Evolutionary conservation across 495 filamentous ascomycete genomes (phyloP).

Genomic region (Penicillium salamii): DNA sequence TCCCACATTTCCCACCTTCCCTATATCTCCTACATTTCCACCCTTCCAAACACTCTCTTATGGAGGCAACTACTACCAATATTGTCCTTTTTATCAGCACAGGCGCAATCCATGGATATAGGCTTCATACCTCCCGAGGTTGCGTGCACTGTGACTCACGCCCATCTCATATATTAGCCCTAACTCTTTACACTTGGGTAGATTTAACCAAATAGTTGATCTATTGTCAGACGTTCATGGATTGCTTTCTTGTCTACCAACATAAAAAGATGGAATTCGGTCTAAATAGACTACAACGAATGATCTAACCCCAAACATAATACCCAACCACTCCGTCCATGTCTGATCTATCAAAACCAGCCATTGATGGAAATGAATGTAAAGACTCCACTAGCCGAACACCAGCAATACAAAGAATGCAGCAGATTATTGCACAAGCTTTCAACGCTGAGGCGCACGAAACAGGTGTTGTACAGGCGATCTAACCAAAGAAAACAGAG

Average conservation of each 20-base stretch:
- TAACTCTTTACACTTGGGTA: not conserved
- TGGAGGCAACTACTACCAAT: no score
- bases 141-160: no score
- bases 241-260: no score
- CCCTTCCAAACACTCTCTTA: no score
- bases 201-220: no score
- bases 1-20: no score
- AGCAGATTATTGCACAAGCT: slow-evolving; percentile 10
- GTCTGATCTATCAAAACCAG: not conserved
- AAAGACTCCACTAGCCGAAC: slow-evolving; percentile 10
- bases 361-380: slow-evolving; percentile 4
- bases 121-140: not conserved
- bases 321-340: no score
- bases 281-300: not conserved
- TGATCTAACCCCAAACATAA: not conserved
- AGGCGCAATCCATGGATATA: no score
- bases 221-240: no score
- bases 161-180: not conserved
- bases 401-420: slow-evolving; percentile 15
- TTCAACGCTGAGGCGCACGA: slow-evolving; percentile 21
- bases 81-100: no score
- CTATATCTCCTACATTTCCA: no score
- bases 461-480: slow-evolving; percentile 30
- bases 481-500: slow-evolving; percentile 18
- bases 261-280: not conserved